Evolutionary conservation across 176 grass and related monocot species (phyloP).

Genomic region (Aegilops bicornis): DNA sequence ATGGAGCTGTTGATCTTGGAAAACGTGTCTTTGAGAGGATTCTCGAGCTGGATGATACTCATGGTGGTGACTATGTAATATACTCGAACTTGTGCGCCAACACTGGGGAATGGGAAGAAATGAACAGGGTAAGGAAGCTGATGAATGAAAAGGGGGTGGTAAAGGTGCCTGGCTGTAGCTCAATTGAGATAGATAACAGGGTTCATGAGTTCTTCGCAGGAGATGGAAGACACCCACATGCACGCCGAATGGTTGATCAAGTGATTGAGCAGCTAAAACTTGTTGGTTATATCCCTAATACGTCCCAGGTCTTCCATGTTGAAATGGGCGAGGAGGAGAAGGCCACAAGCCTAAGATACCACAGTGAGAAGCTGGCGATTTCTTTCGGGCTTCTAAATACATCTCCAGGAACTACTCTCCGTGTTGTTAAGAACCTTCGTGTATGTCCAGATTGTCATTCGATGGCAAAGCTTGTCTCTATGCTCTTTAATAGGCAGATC

Average conservation of each 20-base stretch:
- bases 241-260: constrained; percentile 63
- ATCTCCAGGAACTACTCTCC: constrained; percentile 60
- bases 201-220: constrained; percentile 85
- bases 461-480: constrained; percentile 66
- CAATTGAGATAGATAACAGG: constrained; percentile 63
- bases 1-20: constrained; percentile 37
- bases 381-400: constrained; percentile 72
- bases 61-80: constrained; percentile 76
- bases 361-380: constrained; percentile 76
- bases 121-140: constrained; percentile 61
- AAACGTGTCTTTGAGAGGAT: constrained; percentile 64
- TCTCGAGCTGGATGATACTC: constrained; percentile 72
- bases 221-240: constrained; percentile 63
- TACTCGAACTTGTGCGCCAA: constrained; percentile 74
- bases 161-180: constrained; percentile 81
- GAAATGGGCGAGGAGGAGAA: constrained; percentile 75
- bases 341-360: constrained; percentile 56
- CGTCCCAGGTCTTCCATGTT: constrained; percentile 66
- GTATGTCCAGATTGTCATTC: constrained; percentile 78
- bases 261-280: constrained; percentile 65
- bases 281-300: constrained; percentile 66
- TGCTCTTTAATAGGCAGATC: constrained; percentile 60
- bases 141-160: constrained; percentile 66
- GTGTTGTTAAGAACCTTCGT: constrained; percentile 71
- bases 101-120: constrained; percentile 61